phyloP scores from a whole-genome alignment of 2,329 filamentous ascomycete species.

The Apiospora pterosperma region DNA sequence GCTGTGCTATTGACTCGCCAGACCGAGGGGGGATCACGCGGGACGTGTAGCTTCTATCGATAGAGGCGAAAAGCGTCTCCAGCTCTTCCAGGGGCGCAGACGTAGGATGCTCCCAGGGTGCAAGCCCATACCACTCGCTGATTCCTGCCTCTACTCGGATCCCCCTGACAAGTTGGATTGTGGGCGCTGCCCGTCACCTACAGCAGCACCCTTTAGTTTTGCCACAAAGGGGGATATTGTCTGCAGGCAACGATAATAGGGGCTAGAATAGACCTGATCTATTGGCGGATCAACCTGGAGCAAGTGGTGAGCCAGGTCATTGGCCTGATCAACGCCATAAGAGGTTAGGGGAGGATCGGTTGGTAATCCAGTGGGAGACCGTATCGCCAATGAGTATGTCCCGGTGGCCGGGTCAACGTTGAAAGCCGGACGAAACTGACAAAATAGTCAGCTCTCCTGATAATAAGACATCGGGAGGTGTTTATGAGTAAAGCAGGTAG shows the following conservation, averaged over 20 bases:
- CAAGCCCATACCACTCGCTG: conserved; percentile 89
- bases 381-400: conserved; percentile 68
- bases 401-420: conserved; percentile 78
- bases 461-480: not conserved
- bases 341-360: conserved; percentile 84
- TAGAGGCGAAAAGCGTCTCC: conserved; percentile 59
- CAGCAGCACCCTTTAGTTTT: conserved; percentile 28
- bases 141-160: conserved; percentile 56
- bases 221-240: conserved; percentile 70
- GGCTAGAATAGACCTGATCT: conserved; percentile 76
- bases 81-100: conserved; percentile 66
- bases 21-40: conserved; percentile 65
- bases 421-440: conserved; percentile 87
- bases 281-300: conserved; percentile 61
- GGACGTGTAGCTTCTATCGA: conserved; percentile 56
- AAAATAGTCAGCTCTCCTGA: conserved; percentile 16
- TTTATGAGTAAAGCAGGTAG: not conserved
- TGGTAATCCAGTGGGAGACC: conserved; percentile 81
- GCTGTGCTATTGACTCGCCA: conserved; percentile 75
- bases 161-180: conserved; percentile 7
- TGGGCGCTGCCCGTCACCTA: not conserved
- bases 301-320: conserved; percentile 69
- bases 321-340: conserved; percentile 80
- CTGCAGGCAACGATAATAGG: conserved; percentile 85
- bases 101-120: conserved; percentile 79